Base-by-base conservation (phyloP, 2,329 filamentous ascomycete species). In the Nannizzia gypsea region DNA sequence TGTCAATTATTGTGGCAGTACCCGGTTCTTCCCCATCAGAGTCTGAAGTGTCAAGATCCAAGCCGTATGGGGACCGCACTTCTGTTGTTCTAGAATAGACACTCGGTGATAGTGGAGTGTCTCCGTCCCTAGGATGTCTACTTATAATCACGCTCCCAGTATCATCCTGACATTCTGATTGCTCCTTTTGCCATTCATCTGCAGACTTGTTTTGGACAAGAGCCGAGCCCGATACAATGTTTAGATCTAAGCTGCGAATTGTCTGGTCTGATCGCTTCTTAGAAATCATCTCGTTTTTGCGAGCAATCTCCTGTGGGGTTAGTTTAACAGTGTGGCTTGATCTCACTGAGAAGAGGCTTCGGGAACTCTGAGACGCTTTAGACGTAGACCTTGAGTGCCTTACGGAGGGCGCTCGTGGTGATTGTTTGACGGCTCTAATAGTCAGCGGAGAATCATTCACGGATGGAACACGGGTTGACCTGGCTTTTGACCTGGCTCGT, bases 1-100 rank as follows among this genome's bases (percentile, higher is more conserved):
- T 63, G 4, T 63, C 42, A 46, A 67, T 60, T 13, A 68, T 67
- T 17, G 65, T 66, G 28, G 63, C 65, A 40, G 65, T 69, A 2
- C 66, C 66, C 26, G 42, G 46, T 22, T 62, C 59, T 22, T 62
- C 59, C 24, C 65, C 63, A 13, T 61, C 60, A 8, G 62, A 42
- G 48, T 65, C 60, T n/a, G 54, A 58, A 54, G 46, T 22, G 11
- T 50, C 28, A 31, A 48, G 22, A 52, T 59, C 13, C 50, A 22
- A 13, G 24, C 17, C 50, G 15, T 59, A 48, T 26, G 65, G 65
- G 11, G 66, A 63, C 54, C 66, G 61, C 17, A 68, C 68, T 56
- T 66, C 65, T 8, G 69, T 69, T 22, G 67, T 68, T 60, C 67
- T 64, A 3, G 71, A 72, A 61, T 73, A 73, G 22, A 72, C 62